Evolutionary conservation across 371 early-diverging fungal species (phyloP), one percentile per base, ranked within the genome.

Genomic region (Mortierella sp.): DNA sequence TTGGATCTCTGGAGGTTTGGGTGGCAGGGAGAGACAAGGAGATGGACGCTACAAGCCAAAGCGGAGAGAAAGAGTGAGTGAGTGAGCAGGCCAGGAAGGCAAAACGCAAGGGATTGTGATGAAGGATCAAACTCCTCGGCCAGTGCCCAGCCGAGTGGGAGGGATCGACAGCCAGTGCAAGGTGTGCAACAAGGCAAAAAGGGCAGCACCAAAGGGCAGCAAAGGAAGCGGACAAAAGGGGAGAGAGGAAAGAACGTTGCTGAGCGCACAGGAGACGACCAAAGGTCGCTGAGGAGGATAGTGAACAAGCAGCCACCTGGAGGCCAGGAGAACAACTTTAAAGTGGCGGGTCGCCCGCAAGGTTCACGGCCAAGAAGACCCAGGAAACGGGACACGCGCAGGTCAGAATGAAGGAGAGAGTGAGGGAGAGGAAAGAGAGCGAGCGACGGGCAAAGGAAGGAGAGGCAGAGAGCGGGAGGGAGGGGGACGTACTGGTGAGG

Each of bases 61-160:
- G 17, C 28, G 29, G n/a, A 41, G 34, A 34, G 34, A 34, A 7
- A 10, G 19, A 50, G 47, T 45, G 44, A 28, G 60, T 13, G 39
- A 21, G 27, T 17, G 48, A 22, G n/a, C 25, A 40, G 25, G 31
- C 25, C n/a, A n/a, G n/a, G n/a, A n/a, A n/a, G n/a, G n/a, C n/a
- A n/a, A n/a, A 21, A 45, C 27, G 31, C 21, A 52, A 52, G 39
- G 54, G 19, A 34, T 22, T 13, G 56, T 56, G 62, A 58, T 29
- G 37, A 31, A 34, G 19, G 55, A 56, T 24, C 22, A 41, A 49
- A 25, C 63, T 63, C 44, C 63, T 63, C 63, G 63, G 57, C 54
- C 37, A 47, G 25, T 52, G 27, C 27, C 37, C n/a, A n/a, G 21
- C 22, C 49, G 28, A 48, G 28, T 49, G 14, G 52, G 47, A 52